Base-by-base conservation (phyloP, 192 early-diverging fungal species). In the Spizellomyces sp. region DNA sequence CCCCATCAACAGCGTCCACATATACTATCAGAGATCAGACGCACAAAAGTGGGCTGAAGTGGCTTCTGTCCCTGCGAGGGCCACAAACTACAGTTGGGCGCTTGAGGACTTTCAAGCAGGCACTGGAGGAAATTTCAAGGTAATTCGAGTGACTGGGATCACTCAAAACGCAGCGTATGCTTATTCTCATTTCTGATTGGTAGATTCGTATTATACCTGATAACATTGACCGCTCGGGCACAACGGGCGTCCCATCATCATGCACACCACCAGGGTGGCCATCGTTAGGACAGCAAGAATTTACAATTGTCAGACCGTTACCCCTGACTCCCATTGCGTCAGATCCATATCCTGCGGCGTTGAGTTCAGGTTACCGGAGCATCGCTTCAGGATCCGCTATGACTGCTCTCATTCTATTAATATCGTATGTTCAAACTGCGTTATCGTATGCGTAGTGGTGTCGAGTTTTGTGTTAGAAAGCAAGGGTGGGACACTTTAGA, bases 161-260 rank as follows among this genome's bases (percentile, higher is more conserved):
- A 54, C 50, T n/a, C 50, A 19, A 54, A 12, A n/a, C 14, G 50
- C 50, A n/a, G 14, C 4, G 4, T 12, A 54, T 54, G 50, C 50
- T 54, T 54, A 54, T 54, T 9, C 0, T 54, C 0, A 12, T 4
- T 54, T 19, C 1, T 54, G 50, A 54, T 19, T 54, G 50, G 12
- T 42, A 42, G 9, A 61, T 61, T 27, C 59, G 59, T 14, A 42
- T 61, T 61, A 14, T 61, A 41, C 59, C 59, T 42, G 59, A 61
- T 41, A 61, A 61, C 36, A 61, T 61, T 41, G 59, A 61, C 36
- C 59, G 22, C 21, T 17, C 14, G 14, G 59, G 59, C 5, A 14
- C 14, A 6, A 61, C 59, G 17, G 59, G 59, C 15, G 5, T 14
- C 14, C 17, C 59, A 4, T 42, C 22, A 41, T 61, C 59, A 5